Percentiles rank a stretch among this genome's conserved stretches.
Evolutionary conservation across 306 rosid species (phyloP).

Genomic region (Quercus variabilis): DNA sequence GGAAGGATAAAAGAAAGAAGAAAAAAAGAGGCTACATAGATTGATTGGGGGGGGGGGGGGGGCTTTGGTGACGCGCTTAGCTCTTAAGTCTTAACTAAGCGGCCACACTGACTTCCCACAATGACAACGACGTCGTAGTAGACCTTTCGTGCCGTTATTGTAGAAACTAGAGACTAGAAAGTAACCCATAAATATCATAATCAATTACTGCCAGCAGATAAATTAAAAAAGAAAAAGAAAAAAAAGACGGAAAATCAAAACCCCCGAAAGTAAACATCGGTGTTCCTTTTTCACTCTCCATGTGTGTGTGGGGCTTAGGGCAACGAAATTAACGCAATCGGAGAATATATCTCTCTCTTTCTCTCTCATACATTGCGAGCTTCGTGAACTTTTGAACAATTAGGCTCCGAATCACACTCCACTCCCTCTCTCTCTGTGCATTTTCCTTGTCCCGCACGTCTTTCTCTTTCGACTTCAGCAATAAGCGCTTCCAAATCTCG

Average conservation of each 20-base stretch:
- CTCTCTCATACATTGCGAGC: neutral
- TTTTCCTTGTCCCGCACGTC: neutral
- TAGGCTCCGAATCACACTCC: neutral
- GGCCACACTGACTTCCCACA: no score
- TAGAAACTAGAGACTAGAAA: no score
- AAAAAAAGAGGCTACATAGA: no score
- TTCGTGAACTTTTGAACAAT: neutral
- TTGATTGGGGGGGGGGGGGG: no score
- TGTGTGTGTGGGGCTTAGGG: neutral
- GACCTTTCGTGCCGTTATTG: no score
- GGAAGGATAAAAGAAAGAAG: no score
- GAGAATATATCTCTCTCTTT: neutral
- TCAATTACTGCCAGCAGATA: neutral
- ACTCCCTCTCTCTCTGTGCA: neutral
- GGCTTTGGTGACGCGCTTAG: no score
- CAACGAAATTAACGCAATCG: conserved; percentile 22
- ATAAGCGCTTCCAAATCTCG: conserved; percentile 11
- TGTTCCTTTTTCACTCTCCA: neutral
- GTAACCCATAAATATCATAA: no score
- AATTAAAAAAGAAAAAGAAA: neutral
- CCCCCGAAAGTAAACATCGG: neutral
- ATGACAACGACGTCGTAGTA: no score
- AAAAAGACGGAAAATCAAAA: neutral
- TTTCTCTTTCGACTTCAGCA: neutral
- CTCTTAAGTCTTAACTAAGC: no score